Evolutionary conservation across 2,329 filamentous ascomycete genomes (phyloP), one percentile per base, ranked within the genome.

Genomic region (Acrocalymma vagum): DNA sequence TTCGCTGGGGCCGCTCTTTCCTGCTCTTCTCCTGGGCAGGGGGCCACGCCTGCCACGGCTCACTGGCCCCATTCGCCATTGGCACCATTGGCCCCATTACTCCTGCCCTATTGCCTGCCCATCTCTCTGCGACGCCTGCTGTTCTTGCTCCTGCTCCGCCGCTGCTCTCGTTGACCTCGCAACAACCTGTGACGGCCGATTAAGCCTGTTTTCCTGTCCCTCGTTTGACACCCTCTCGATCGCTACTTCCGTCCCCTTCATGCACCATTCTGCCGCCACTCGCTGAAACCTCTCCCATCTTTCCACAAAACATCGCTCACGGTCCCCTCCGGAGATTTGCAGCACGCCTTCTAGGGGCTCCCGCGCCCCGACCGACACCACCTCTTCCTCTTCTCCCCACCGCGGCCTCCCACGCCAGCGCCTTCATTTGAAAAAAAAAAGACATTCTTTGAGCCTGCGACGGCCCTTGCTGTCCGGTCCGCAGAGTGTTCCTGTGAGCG

Each of bases 201-300:
- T 40, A 6, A 28, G 28, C 41, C 41, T 50, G 38, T 48, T 49
- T 49, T 43, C 46, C 27, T 38, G 45, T 51, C 60, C 22, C 55
- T 62, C 60, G 52, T 55, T 58, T 46, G 42, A 41, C 29, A 47
- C 29, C 21, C 36, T 34, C 32, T 46, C 42, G 26, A 44, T 53
- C 50, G 44, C 45, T 38, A 28, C 41, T 42, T 50, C 39, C 42
- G 35, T 38, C 28, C 30, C 39, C 41, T 41, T 43, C 31, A 42
- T 58, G 56, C 53, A 22, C 21, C 10, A 47, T 48, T 48, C 40
- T 51, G 48, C 53, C 48, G 51, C 49, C 57, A 50, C 55, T 61
- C 58, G 60, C 57, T 65, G 51, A 53, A 56, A 48, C 48, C 45
- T 42, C 20, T n/a, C n/a, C n/a, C n/a, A n/a, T n/a, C 29, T 16